Evolutionary conservation across 441 rosid species (phyloP).

Genomic region (Adansonia rubrostipa): DNA sequence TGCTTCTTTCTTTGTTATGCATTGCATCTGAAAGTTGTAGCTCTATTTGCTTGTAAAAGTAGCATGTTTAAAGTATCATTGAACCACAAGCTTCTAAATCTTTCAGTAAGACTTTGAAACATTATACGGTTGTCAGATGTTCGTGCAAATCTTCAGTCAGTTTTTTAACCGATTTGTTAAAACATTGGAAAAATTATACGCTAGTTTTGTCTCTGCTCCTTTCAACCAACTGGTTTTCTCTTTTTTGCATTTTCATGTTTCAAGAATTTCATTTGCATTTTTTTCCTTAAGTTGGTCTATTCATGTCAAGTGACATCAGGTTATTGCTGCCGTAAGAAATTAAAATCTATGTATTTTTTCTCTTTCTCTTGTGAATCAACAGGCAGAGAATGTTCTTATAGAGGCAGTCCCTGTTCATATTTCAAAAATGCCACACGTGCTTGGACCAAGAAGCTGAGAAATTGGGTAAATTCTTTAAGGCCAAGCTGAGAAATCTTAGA

Average conservation of each 20-base stretch:
- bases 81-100: background rate
- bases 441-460: conserved; percentile 63
- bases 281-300: background rate
- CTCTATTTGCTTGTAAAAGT: background rate
- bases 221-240: background rate
- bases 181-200: background rate
- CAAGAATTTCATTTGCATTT: background rate
- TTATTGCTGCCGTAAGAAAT: background rate
- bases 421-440: conserved; percentile 90
- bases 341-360: conserved; percentile 21
- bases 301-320: background rate
- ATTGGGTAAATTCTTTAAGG: conserved; percentile 78
- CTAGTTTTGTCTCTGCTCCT: background rate
- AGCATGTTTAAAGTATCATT: background rate
- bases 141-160: background rate
- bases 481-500: conserved; percentile 66
- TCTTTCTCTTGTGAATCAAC: conserved; percentile 34
- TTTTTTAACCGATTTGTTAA: background rate
- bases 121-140: background rate
- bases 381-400: conserved; percentile 92
- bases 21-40: background rate
- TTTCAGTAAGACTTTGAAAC: background rate
- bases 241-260: background rate
- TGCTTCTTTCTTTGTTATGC: too few relatives aligned
- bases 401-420: conserved; percentile 90